Evolutionary conservation across 768 basidiomycete genomes (phyloP).

Genomic region (Clitopilus hobsonii): DNA sequence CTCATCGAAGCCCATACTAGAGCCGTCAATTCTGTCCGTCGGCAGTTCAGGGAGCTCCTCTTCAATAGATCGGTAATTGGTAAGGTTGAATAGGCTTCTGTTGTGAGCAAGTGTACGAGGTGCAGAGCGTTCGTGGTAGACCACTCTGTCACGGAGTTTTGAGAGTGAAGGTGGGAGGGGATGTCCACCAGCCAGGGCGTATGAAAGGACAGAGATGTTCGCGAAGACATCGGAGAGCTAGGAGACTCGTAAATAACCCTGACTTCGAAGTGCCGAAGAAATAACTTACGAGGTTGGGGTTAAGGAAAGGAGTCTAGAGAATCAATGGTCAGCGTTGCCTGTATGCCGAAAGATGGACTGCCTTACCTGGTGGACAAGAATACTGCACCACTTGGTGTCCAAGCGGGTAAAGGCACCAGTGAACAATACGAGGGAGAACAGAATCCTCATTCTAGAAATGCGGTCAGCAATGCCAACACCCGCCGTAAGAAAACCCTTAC

Average conservation of each 20-base stretch:
- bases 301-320: conserved; percentile 37
- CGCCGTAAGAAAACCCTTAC: conserved; percentile 15
- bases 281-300: conserved; percentile 38
- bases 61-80: conserved; percentile 3
- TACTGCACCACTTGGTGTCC: conserved; percentile 39
- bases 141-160: conserved; percentile 34
- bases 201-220: conserved; percentile 33
- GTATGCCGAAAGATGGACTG: background rate
- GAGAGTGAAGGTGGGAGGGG: conserved; percentile 35
- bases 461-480: background rate
- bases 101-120: conserved; percentile 11
- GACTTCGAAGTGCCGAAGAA: background rate
- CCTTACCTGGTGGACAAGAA: conserved; percentile 35
- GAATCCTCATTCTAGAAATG: conserved; percentile 19
- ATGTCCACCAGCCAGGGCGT: conserved; percentile 27
- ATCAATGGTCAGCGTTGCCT: background rate
- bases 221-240: conserved; percentile 41
- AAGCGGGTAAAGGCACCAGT: conserved; percentile 34
- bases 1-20: conserved; percentile 37
- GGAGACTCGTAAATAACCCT: background rate
- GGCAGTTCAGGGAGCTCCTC: conserved; percentile 15
- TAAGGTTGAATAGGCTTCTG: conserved; percentile 1
- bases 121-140: conserved; percentile 35
- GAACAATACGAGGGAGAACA: conserved; percentile 30
- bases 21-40: conserved; percentile 32